Base-by-base conservation (phyloP, 257 asterid species). In the Hygrophila difformis region DNA sequence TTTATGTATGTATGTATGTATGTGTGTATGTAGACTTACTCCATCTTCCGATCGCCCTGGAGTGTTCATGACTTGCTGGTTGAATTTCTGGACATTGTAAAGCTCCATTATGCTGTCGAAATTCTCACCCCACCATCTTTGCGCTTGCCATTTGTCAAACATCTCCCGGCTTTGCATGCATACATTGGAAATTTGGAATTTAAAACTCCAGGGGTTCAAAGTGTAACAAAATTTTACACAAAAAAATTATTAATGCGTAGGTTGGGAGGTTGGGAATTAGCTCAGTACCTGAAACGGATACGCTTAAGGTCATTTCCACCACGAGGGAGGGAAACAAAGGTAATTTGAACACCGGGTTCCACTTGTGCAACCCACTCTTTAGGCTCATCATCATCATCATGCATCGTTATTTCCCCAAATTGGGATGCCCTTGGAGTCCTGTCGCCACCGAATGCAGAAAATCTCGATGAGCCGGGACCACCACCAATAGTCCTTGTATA, bases 311-410 rank as follows among this genome's bases (percentile, higher is more conserved):
- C 97, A 44, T 87, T 87, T 36, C 97, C 94, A 3, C 91, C 94
- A 6, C 71, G 66, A 8, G 87, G 91, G 58, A 87, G 87, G 21
- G 97, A 77, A 21, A 77, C 74, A 31, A 87, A 87, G 10, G 94
- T 83, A 43, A 87, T 79, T 43, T 83, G 97, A 12, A 87, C 89
- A 8, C 97, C 94, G 6, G 97, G 97, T 61, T 87, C 97, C 16
- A 87, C 97, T 44, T 87, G 97, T 0, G 97, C 93, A 40, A 62
- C 64, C 97, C 96, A 87, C 35, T 87, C 96, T 44, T 75, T 79
- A 2, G 72, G 80, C 13, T 57, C 87, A 13, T 67, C 83, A 18
- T 79, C 96, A 13, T 76, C 66, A 18, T 80, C 92, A 6, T 70
- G 57, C 61, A 57, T 62, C 37, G 72, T 68, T n/a, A n/a, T n/a